These are phyloP conservation scores for Vitis rupestris DNA, from an alignment of 164 flowering plant genomes.

Conservation along the genomic window DNA sequence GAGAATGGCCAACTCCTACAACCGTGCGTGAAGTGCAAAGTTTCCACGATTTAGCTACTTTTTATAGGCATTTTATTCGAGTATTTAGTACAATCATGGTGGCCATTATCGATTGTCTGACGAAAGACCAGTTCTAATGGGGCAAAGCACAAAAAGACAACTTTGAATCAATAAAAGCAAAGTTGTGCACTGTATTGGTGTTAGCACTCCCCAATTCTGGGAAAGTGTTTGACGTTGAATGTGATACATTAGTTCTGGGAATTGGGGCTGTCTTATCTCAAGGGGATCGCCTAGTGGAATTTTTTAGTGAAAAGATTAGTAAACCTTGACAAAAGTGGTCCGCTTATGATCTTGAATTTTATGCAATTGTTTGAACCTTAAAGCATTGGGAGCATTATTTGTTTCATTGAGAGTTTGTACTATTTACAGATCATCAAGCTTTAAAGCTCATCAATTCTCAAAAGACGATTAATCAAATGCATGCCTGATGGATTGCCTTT, in stretches of 20 bases:
- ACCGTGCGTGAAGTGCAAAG: not conserved
- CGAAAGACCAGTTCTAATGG: constrained; percentile 1
- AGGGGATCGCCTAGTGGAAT: constrained; percentile 3
- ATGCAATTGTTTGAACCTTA: not conserved
- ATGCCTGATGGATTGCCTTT: constrained; percentile 5
- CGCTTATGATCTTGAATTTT: constrained; percentile 7
- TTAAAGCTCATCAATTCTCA: constrained; percentile 6
- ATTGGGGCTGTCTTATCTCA: constrained; percentile 4
- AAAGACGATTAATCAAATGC: not conserved
- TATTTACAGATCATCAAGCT: constrained; percentile 8
- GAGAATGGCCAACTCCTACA: not conserved
- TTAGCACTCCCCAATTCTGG: constrained; percentile 2
- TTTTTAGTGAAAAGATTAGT: constrained; percentile 11
- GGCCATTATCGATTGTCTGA: not conserved
- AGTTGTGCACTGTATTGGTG: not conserved
- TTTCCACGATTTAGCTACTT: not conserved
- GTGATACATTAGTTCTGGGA: constrained; percentile 1
- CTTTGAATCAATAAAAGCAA: constrained; percentile 2
- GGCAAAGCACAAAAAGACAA: not conserved
- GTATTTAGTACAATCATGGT: not conserved
- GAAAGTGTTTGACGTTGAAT: constrained; percentile 12
- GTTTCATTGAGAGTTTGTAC: constrained; percentile 7
- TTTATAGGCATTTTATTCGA: not conserved
- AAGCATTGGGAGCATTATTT: constrained; percentile 8
- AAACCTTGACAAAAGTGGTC: constrained; percentile 1